Base-by-base conservation (phyloP, 2,329 filamentous ascomycete species). In the Colletotrichum coccodes region DNA sequence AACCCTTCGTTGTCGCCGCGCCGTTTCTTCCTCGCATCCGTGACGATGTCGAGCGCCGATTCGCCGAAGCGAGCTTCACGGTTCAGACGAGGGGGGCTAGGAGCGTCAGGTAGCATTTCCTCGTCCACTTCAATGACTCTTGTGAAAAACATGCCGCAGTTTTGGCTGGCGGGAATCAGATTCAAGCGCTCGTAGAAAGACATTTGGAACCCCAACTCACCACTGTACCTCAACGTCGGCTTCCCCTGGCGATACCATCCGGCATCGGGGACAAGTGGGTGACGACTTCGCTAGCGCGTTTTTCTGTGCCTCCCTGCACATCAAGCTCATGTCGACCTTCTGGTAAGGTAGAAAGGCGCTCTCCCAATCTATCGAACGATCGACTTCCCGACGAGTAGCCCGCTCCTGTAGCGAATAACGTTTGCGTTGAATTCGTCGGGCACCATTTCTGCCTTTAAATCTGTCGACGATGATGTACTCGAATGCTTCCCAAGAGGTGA, bases 401-500 rank as follows among this genome's bases (percentile, higher is more conserved):
- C 42, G 28, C 3, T 59, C 30, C 11, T 59, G 42, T 3, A 59
- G 7, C 28, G 42, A 11, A 3, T 59, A 59, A 18, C 30, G 42
- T 9, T 59, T 59, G 3, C 56, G 28, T 28, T 38, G 26, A 18
- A 47, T 21, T 12, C 42, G 56, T 6, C 12, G 56, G 2, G 56
- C 56, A 18, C 56, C 56, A 0, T 11, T 59, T 28, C 14, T 59
- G 6, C 56, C 56, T 47, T 46, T 38, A 30, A 59, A 46, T 2
- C 42, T 12, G 30, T 38, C 56, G 40, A 14, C 21, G 14, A 53
- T 30, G 18, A 61, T 42, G 6, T 21, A 52, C 2, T 61, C 59
- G 2, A 61, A 61, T 11, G 47, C 59, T 18, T 42, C 34, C 59
- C 59, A 61, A 2, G 59, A 61, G 3, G 59, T 61, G 6, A 61